These are phyloP conservation scores for Nemania sp. DNA, from an alignment of 2,329 filamentous ascomycete species.

Conservation along the genomic window DNA sequence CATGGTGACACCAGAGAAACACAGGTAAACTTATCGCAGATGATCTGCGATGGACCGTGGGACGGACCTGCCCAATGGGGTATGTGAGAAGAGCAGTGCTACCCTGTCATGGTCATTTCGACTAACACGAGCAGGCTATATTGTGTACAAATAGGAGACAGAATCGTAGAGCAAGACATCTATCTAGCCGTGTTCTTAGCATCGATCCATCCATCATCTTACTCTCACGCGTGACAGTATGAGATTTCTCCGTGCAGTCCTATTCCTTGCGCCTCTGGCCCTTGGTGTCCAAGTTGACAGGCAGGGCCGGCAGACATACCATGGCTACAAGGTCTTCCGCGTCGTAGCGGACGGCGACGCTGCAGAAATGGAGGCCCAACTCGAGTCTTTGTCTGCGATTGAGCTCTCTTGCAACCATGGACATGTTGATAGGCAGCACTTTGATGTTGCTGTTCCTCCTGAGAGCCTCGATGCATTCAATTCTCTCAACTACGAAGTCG, in stretches of 20 bases:
- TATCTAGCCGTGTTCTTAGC: background rate
- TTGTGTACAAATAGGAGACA: conserved; percentile 9
- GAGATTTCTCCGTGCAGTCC: conserved; percentile 21
- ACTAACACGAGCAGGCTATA: conserved; percentile 1
- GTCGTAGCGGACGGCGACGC: conserved; percentile 35
- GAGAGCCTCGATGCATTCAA: conserved; percentile 40
- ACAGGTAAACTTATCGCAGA: conserved; percentile 16
- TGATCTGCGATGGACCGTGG: conserved; percentile 21
- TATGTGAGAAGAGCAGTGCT: conserved; percentile 20
- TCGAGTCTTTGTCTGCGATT: conserved; percentile 37
- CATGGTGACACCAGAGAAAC: conserved; percentile 4
- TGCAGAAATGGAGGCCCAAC: conserved; percentile 34
- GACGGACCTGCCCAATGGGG: conserved; percentile 25
- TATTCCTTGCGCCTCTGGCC: conserved; percentile 21
- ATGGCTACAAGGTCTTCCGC: conserved; percentile 45
- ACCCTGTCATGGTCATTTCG: conserved; percentile 16
- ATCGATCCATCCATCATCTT: background rate
- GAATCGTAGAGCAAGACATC: background rate
- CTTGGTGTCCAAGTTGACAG: conserved; percentile 29
- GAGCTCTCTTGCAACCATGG: conserved; percentile 39
- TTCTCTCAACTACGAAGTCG: conserved; percentile 37
- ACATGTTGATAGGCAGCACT: conserved; percentile 32
- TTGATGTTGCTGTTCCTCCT: conserved; percentile 44
- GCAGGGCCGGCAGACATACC: conserved; percentile 38
- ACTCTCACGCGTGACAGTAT: conserved; percentile 11